Base-by-base conservation (phyloP, 176 grass and related monocot genomes). In the Juncus inflexus region DNA sequence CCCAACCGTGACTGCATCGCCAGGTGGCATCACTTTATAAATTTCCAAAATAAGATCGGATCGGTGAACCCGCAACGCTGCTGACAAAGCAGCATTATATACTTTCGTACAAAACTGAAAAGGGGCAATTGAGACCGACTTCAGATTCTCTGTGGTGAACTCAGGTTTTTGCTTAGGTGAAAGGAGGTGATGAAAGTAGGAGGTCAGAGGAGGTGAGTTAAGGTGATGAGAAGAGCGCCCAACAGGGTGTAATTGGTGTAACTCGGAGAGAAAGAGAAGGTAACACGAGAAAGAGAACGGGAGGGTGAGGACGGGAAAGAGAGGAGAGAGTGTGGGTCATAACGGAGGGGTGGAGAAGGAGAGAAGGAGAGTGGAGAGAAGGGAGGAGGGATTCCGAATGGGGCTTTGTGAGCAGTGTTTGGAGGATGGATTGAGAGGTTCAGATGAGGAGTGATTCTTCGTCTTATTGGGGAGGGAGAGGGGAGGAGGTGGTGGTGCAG, bases 41-140 rank as follows among this genome's bases (percentile, higher is more conserved):
- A 84, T 72, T 73, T 86, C 83, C 11, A 82, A 89, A 58, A 89
- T 74, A n/a, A 89, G 63, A 55, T 92, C 78, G 9, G 77, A 74
- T 56, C 77, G 85, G 7, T 13, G 53, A 40, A 63, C 49, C 42
- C 67, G 55, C 60, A 91, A 60, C 1, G 83, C 82, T n/a, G 42
- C 9, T 1, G 38, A 60, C 50, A 78, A 58, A 5, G 78, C 53
- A 2, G 7, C 50, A n/a, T 92, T 80, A 69, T 80, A 80, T 12
- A 67, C 58, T 5, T 11, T 7, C 11, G 78, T 65, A 36, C 85
- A 86, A 37, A 77, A 81, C 43, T 74, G 70, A 63, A 86, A 52
- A 63, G 63, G 19, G 40, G 80, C 72, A 60, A 76, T 60, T 15
- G 78, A 62, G 12, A 68, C 64, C 9, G 86, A 73, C 6, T 50